phyloP scores from a whole-genome alignment of 805 yeast genomes.

The Starmera caribaea region DNA sequence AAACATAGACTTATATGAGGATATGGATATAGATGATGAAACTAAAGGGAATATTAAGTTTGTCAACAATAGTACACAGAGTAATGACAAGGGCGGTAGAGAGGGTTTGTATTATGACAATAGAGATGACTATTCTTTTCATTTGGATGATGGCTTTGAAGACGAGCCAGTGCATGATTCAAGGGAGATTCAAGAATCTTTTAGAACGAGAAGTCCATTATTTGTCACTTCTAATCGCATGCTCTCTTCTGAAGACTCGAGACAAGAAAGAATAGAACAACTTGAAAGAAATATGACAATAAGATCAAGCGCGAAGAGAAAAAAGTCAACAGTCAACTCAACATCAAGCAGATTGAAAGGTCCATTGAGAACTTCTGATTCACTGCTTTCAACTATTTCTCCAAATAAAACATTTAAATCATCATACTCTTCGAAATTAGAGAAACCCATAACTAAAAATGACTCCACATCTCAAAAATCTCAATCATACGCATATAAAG shows the following conservation, averaged over 20 bases:
- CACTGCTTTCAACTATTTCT: constrained; percentile 6
- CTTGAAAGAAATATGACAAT: constrained; percentile 13
- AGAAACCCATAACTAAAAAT: no score
- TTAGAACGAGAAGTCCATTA: no score
- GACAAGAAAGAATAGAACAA: constrained; percentile 9
- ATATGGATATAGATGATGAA: constrained; percentile 23
- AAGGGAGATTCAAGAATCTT: no score
- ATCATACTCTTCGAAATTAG: no score
- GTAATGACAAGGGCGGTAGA: constrained; percentile 7
- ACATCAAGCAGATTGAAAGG: constrained; percentile 4
- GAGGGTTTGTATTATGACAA: constrained; percentile 5
- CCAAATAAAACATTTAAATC: no score
- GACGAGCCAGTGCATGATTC: no score
- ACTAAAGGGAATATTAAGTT: constrained; percentile 10
- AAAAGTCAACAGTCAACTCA: background rate
- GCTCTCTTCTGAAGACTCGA: background rate
- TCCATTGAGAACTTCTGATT: constrained; percentile 5
- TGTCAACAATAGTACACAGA: constrained; percentile 6
- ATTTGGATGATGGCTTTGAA: background rate
- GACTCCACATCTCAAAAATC: no score
- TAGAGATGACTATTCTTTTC: constrained; percentile 1
- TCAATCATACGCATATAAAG: background rate
- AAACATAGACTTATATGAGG: constrained; percentile 19
- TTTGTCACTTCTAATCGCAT: background rate
- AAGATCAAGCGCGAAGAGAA: constrained; percentile 4